Conservation (phyloP, 257 asterid species). For the Salvia splendens region DNA sequence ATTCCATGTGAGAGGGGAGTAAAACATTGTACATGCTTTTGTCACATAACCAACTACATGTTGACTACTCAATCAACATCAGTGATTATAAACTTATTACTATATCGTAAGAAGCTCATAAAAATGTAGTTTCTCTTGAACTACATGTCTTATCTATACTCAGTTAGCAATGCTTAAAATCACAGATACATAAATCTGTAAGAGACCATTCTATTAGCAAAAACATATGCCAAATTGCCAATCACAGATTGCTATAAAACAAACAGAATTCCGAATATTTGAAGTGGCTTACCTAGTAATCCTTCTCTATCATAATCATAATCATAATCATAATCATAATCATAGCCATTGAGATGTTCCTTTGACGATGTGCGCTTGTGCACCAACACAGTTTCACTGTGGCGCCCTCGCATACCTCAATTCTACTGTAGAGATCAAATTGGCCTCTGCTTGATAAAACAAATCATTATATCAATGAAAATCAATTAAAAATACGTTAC, state of each 20-base stretch:
- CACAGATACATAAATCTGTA: background rate
- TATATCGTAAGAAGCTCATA: constrained; percentile 6
- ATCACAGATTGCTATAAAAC: background rate
- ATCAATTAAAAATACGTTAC: background rate
- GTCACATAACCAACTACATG: background rate
- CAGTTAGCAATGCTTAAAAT: background rate
- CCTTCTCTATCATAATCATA: constrained; percentile 48
- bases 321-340: constrained; percentile 43
- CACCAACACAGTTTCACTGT: constrained; percentile 46
- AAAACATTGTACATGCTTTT: constrained; percentile 15
- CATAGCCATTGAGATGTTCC: constrained; percentile 52
- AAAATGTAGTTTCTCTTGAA: background rate
- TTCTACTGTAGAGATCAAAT: constrained; percentile 33
- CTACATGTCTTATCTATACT: background rate
- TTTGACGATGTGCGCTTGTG: constrained; percentile 69
- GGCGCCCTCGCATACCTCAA: constrained; percentile 53
- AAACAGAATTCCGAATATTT: background rate
- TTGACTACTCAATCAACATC: background rate
- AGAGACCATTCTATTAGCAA: constrained; percentile 3
- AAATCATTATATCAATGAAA: constrained; percentile 24
- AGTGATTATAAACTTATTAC: constrained; percentile 19
- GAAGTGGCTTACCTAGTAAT: constrained; percentile 40
- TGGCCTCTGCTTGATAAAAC: constrained; percentile 36
- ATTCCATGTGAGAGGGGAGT: constrained; percentile 26
- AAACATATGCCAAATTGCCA: background rate